Percentiles rank a stretch among this genome's conserved stretches.
Conservation (phyloP, 2,329 filamentous ascomycete species). For the Ophiosphaerella narmari region DNA sequence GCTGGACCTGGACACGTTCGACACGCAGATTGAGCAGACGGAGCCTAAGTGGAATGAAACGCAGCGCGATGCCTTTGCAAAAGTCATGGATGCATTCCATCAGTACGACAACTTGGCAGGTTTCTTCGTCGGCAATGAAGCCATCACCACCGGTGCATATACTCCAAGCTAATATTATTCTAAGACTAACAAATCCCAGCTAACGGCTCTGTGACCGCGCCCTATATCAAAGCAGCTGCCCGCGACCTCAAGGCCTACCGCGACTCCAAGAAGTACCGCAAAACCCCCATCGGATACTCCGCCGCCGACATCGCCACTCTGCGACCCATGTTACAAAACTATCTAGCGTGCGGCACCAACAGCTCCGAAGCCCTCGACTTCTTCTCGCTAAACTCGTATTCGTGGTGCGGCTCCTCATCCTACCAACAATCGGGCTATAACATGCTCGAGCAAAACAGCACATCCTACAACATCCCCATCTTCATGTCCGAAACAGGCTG, state of each 20-base stretch:
- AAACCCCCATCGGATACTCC: conserved; percentile 85
- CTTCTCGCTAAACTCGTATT: conserved; percentile 84
- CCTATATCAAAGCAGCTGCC: conserved; percentile 80
- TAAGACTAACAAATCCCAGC: conserved; percentile 24
- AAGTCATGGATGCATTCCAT: conserved; percentile 78
- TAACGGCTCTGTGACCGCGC: conserved; percentile 67
- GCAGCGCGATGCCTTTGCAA: conserved; percentile 69
- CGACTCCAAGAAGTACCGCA: conserved; percentile 73
- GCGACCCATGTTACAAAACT: conserved; percentile 69
- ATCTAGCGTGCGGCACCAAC: conserved; percentile 78
- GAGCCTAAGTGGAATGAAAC: conserved; percentile 72
- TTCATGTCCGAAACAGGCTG: conserved; percentile 82
- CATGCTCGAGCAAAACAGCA: conserved; percentile 68
- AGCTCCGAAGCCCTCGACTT: conserved; percentile 73
- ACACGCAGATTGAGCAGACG: conserved; percentile 68
- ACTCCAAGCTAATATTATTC: not conserved
- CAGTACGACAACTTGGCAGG: conserved; percentile 79
- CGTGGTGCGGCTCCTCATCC: conserved; percentile 55
- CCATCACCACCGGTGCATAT: conserved; percentile 61
- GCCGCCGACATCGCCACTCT: conserved; percentile 79
- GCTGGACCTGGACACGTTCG: conserved; percentile 75
- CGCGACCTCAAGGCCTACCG: conserved; percentile 84
- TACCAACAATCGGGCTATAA: conserved; percentile 72
- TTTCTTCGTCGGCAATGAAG: conserved; percentile 82
- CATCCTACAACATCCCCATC: conserved; percentile 68